phyloP scores from a whole-genome alignment of 2,329 filamentous ascomycete genomes.

The Colletotrichum chrysophilum region DNA sequence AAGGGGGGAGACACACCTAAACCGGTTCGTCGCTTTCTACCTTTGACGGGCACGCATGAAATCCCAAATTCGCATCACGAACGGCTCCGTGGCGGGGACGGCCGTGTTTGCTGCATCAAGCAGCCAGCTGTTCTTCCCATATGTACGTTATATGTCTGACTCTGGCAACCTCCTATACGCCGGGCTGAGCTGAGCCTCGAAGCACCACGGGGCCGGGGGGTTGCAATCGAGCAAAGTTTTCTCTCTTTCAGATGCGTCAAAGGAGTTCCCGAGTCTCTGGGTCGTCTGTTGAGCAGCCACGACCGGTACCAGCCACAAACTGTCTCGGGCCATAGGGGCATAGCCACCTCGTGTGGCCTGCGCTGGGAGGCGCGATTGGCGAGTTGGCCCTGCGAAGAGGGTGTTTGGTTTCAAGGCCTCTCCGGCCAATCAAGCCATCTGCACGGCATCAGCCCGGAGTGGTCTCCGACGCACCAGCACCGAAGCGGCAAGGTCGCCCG shows the following conservation, averaged over 20 bases:
- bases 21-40: not conserved
- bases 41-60: not conserved
- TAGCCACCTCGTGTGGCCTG: constrained; percentile 1
- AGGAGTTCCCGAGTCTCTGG: not conserved
- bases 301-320: not conserved
- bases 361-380: constrained; percentile 1
- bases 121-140: not conserved
- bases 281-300: not conserved
- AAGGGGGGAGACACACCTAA: not conserved
- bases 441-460: not conserved
- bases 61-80: not conserved
- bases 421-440: constrained; percentile 5
- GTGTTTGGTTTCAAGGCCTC: not conserved
- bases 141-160: not conserved
- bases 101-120: not conserved
- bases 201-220: not conserved
- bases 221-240: not conserved
- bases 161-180: not conserved
- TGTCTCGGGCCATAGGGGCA: constrained; percentile 7
- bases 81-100: not conserved
- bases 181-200: not conserved
- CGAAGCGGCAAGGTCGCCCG: constrained; percentile 14
- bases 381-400: not conserved
- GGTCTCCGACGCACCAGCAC: constrained; percentile 19
- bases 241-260: not conserved